These are phyloP conservation scores for Fusarium phyllophilum DNA, from an alignment of 2,329 filamentous ascomycete species.

Conservation along the genomic window DNA sequence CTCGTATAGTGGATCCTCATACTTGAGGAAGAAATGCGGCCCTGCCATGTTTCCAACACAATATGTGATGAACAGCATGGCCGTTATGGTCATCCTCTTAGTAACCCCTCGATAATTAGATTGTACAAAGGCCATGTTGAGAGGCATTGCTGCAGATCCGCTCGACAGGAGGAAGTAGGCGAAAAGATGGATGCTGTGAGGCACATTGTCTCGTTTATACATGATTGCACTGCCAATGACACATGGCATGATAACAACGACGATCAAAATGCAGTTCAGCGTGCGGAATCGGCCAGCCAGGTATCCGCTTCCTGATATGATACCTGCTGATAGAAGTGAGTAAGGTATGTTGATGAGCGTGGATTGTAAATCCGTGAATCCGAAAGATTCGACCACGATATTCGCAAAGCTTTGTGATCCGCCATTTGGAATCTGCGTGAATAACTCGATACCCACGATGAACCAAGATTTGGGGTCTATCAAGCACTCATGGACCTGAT, in stretches of 20 bases:
- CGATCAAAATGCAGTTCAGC: conserved; percentile 62
- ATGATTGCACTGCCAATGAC: conserved; percentile 65
- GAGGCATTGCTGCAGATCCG: conserved; percentile 63
- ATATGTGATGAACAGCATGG: conserved; percentile 65
- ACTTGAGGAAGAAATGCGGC: conserved; percentile 63
- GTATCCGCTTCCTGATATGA: conserved; percentile 61
- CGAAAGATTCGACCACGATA: conserved; percentile 65
- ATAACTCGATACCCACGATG: conserved; percentile 62
- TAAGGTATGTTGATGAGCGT: conserved; percentile 69
- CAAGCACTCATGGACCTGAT: conserved; percentile 64
- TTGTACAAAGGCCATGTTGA: conserved; percentile 65
- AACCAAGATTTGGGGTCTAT: conserved; percentile 70
- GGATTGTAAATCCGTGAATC: conserved; percentile 64
- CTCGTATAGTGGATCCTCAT: conserved; percentile 61
- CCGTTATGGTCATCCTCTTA: conserved; percentile 70
- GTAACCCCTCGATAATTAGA: conserved; percentile 66
- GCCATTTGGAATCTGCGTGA: conserved; percentile 70
- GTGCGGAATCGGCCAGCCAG: conserved; percentile 62
- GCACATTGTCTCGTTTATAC: conserved; percentile 55
- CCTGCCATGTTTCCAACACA: conserved; percentile 66
- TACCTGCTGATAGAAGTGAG: conserved; percentile 59
- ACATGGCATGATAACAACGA: conserved; percentile 60
- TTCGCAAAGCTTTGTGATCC: conserved; percentile 69
- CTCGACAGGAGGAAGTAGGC: conserved; percentile 68
- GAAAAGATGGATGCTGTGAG: conserved; percentile 60